A percentile compares a stretch with the other conserved stretches of the same genome.
Conservation (phyloP, 1,139 yeast species). For the Pneumocystis oryctolagi region DNA sequence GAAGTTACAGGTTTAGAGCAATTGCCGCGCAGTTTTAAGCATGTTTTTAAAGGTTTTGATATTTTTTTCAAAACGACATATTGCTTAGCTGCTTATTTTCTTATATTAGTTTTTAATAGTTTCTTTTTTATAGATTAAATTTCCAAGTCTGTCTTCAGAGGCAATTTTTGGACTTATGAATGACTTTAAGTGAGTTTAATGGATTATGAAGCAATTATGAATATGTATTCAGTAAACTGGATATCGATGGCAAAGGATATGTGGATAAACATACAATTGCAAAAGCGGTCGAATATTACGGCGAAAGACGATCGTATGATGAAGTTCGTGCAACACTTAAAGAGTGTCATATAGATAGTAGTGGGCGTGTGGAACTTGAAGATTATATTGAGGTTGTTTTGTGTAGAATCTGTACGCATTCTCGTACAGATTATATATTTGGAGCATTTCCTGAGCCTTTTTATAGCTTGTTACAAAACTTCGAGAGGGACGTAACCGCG, state of each 20-base stretch:
- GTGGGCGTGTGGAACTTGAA: conserved; percentile 91
- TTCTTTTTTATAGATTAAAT: conserved; percentile 42
- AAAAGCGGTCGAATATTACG: conserved; percentile 64
- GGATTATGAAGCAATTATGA: neutral
- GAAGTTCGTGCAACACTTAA: conserved; percentile 88
- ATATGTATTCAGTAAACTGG: conserved; percentile 44
- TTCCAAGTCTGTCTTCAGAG: conserved; percentile 70
- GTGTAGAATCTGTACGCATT: neutral
- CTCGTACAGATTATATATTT: neutral
- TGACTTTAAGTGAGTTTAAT: conserved; percentile 36
- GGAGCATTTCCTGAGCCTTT: neutral
- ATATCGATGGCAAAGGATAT: conserved; percentile 87
- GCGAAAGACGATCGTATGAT: conserved; percentile 64
- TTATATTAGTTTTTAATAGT: neutral
- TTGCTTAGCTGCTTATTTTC: neutral
- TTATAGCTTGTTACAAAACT: neutral
- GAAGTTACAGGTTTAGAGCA: neutral
- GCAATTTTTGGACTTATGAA: conserved; percentile 77
- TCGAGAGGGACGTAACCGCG: neutral
- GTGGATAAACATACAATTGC: conserved; percentile 83
- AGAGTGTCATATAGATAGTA: conserved; percentile 82
- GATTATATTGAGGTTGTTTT: conserved; percentile 68
- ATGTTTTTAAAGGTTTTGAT: neutral
- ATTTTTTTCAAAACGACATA: neutral
- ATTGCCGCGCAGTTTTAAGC: neutral